These are phyloP conservation scores for Epichloe coenophiala DNA, from an alignment of 2,329 filamentous ascomycete species.

Conservation along the genomic window DNA sequence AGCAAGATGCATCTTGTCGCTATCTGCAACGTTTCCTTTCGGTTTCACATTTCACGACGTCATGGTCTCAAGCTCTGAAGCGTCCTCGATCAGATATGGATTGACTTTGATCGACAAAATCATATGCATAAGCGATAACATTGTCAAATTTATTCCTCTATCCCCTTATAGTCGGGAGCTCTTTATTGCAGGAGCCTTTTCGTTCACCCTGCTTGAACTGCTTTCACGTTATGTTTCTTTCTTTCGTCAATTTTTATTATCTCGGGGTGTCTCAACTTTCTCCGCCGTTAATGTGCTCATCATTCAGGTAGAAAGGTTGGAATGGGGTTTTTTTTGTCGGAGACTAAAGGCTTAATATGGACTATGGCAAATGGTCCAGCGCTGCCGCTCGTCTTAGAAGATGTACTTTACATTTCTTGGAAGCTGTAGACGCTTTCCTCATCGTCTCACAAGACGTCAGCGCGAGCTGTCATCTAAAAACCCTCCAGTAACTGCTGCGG, in stretches of 20 bases:
- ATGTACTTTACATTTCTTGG: neutral
- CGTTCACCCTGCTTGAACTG: neutral
- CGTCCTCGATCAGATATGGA: neutral
- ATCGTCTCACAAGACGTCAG: neutral
- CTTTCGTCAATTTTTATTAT: too few species aligned
- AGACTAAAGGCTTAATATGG: neutral
- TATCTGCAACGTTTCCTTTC: neutral
- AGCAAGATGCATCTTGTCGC: neutral
- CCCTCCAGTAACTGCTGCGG: neutral
- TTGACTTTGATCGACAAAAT: neutral
- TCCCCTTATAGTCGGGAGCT: neutral
- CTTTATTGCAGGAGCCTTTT: neutral
- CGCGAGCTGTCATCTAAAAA: neutral
- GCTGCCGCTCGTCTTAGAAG: neutral
- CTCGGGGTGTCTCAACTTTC: neutral
- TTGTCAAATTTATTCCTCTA: neutral
- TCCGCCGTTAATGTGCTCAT: too few species aligned
- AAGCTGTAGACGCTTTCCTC: neutral
- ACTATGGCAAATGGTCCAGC: neutral
- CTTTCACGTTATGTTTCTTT: neutral
- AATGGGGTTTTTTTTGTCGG: neutral
- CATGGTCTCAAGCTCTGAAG: slow-evolving; percentile 1
- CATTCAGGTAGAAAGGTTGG: too few species aligned
- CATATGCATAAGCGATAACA: neutral
- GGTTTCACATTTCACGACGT: slow-evolving; percentile 8